Base-by-base conservation (phyloP, 148 eudicot species). In the Heliamphora exappendiculata region DNA sequence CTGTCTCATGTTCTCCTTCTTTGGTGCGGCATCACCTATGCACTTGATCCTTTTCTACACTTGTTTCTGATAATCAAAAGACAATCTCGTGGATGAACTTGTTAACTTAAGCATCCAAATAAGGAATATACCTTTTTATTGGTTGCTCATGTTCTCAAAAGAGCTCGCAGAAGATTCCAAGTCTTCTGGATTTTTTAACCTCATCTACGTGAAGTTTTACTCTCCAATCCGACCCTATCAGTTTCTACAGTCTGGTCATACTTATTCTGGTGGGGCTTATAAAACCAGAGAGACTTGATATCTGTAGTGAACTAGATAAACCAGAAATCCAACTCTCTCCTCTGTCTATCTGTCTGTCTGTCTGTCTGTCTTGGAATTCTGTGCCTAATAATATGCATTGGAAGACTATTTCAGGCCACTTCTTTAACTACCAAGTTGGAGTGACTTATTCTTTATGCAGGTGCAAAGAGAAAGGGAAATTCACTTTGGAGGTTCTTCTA, bases 391-490 rank as follows among this genome's bases (percentile, higher is more conserved):
- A 39, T 39, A 39, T 39, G 42, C 7, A 7, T 39, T 7, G 42
- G 42, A 39, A 3, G 7, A 39, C 42, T 39, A 3, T 39, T 39
- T 3, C 4, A 39, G 42, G 7, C 7, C 7, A 39, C 42, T 39
- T 39, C 42, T 39, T 2, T 39, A 39, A 7, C 42, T 39, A 39
- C 42, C 7, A 39, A 39, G 42, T 39, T 39, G 42, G 42, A 39
- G 42, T 39, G 42, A 2, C n/a, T n/a, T n/a, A n/a, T 77, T 42
- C 42, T 57, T 60, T 59, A 19, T 70, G 59, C 72, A 75, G 76
- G 76, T 58, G 22, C 44, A 70, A 31, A 76, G 28, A 49, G 37
- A 39, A 44, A 41, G 29, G 67, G 64, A 62, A 45, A 22, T 60
- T 7, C 76, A 42, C 16, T 70, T 9, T 51, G 22, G 62, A 44